Percentiles rank a stretch among this genome's conserved stretches.
phyloP scores from a whole-genome alignment of 176 grass and related monocot species.

The Raddia guianensis region DNA sequence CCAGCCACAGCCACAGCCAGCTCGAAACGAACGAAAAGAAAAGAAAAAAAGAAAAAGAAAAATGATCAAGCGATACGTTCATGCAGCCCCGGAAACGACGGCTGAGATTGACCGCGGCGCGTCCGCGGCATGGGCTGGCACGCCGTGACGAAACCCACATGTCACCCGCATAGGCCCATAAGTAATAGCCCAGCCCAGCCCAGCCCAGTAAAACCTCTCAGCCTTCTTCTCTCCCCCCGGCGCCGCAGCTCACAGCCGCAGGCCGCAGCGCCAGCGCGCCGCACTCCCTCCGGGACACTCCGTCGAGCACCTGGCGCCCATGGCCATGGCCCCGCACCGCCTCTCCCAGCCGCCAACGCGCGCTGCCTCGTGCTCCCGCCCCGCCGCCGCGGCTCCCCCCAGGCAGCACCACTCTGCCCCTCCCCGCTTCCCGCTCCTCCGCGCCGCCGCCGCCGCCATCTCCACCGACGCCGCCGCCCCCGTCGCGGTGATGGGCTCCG shows the following conservation, averaged over 20 bases:
- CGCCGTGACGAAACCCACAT: background rate
- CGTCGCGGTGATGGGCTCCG: background rate
- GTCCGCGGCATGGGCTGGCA: background rate
- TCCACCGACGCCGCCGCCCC: background rate
- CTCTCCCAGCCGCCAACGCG: conserved; percentile 18
- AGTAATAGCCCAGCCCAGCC: background rate
- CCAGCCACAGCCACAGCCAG: no score
- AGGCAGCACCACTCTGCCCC: background rate
- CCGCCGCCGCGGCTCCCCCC: background rate
- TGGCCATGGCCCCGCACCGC: conserved; percentile 36
- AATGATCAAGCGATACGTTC: no score
- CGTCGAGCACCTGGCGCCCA: conserved; percentile 34
- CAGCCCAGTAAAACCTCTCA: background rate
- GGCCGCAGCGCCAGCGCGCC: conserved; percentile 36
- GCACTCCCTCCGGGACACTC: background rate
- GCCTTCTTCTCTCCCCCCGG: background rate
- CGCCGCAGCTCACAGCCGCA: conserved; percentile 41
- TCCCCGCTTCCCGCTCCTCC: conserved; percentile 20
- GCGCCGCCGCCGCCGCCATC: background rate
- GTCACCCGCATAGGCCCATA: background rate
- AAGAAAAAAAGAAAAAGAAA: no score
- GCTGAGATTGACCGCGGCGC: background rate
- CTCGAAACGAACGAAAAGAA: no score
- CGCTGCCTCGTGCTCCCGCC: conserved; percentile 3
- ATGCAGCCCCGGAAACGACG: background rate